Base-by-base conservation (phyloP, 192 early-diverging fungal species). In the Pilaira anomala region DNA sequence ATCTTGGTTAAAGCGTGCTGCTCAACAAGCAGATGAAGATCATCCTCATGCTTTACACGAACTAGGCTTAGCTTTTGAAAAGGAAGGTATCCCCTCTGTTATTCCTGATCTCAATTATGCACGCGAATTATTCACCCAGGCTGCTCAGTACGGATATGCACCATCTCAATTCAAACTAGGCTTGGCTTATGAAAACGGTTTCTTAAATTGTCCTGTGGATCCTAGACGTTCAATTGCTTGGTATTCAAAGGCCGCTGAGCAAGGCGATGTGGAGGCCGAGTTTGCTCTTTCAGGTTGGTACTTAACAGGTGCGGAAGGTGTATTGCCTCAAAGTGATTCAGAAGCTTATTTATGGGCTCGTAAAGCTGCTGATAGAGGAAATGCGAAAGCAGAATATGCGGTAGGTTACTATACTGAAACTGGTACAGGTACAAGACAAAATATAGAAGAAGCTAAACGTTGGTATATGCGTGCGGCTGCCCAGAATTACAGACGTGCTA, bases 201-300 rank as follows among this genome's bases (percentile, higher is more conserved):
- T 84, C 8, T 82, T 99, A 46, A 83, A 79, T 22, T 89, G 92
- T 60, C 88, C 91, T 1, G 76, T 94, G 3, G 92, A 98, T 62
- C 85, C 97, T 5, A 78, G 91, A 21, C 78, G 88, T 52, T 96
- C 93, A 24, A 97, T 99, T 69, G 88, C 88, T 1, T 99, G 95
- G 93, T 99, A 98, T 83, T 91, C 91, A 28, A 81, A 83, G 6
- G 96, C 96, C 2, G 97, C 96, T 7, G 92, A 97, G 66, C 90
- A 95, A 73, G 87, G 90, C 12, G 88, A 98, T 66, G 71, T 89
- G 3, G 96, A 98, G 29, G 88, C 93, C 7, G 96, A 98, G 70
- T 78, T 99, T 40, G 94, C 94, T 16, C 80, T 99, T n/a, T 95
- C 96, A 2, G 97, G 96, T 18, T 99, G 97, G 97, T 99, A 98